Base-by-base conservation (phyloP, 805 yeast genomes). In the Candida mattraensis region DNA sequence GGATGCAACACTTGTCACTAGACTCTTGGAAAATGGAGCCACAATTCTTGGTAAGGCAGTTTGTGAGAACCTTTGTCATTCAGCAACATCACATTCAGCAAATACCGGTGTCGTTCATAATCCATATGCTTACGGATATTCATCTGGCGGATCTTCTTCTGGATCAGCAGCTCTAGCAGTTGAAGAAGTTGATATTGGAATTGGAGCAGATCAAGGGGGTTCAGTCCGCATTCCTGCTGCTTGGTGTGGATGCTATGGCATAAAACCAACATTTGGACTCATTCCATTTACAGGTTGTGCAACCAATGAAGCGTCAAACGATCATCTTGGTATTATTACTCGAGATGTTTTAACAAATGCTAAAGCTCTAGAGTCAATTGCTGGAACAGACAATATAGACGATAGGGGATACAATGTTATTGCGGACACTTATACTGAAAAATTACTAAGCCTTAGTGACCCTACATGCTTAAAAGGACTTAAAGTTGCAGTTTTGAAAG, bases 231-330 rank as follows among this genome's bases (percentile, higher is more conserved):
- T 67, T 28, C 78, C 77, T 1, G 73, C 74, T 14, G 53, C 51
- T 5, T 35, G 39, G 56, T 63, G 28, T 35, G 53, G 53, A 11
- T 20, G 40, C 13, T 41, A 34, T 28, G 77, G 77, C 26, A 64
- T 71, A 47, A 72, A 72, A 45, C 77, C 77, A 3, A 60, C 74
- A 0, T 71, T 69, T 47, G 78, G 78, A 4, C 39, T 60, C 18
- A 54, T 61, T 10, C 65, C 64, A 5, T 58, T 47, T 43, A 60
- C 68, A n/a, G 68, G 68, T 6, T 52, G 58, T 26, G 58, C 56
- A 7, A 50, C 54, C n/a, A 51, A 56, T 33, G 67, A 61, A 33
- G 47, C 60, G 6, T 55, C 54, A 20, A 53, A 51, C 17, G 68
- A 64, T 38, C 64, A 61, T 41, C 48, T 59, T 13, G 69, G 69